Percentiles rank a stretch among this genome's conserved stretches.
Evolutionary conservation across 305 asterid species (phyloP).

Genomic region (Fraxinus platypoda): DNA sequence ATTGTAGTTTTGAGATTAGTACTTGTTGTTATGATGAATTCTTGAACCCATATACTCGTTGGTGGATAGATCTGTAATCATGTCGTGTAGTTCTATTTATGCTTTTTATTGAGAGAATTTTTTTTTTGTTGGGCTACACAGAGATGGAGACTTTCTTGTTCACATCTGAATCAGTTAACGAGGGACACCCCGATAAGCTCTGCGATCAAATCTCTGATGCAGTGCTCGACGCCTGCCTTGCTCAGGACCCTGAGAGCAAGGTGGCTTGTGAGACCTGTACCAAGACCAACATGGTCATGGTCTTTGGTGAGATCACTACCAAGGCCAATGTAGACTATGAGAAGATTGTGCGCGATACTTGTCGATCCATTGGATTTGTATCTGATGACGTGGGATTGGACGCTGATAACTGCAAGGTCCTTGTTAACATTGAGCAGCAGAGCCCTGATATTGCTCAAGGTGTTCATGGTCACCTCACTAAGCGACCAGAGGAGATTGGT

Average conservation of each 20-base stretch:
- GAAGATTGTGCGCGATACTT: constrained; percentile 38
- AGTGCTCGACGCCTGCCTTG: constrained; percentile 41
- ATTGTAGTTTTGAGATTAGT: background rate
- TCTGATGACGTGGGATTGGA: constrained; percentile 42
- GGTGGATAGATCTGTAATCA: background rate
- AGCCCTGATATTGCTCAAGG: constrained; percentile 35
- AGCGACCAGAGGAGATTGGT: constrained; percentile 36
- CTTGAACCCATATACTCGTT: background rate
- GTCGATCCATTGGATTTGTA: constrained; percentile 37
- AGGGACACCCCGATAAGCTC: constrained; percentile 49
- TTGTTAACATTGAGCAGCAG: constrained; percentile 27
- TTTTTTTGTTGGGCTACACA: background rate
- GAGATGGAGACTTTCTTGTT: constrained; percentile 42
- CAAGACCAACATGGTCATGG: constrained; percentile 41
- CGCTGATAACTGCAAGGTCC: constrained; percentile 36
- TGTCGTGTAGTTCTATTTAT: background rate
- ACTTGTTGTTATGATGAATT: background rate
- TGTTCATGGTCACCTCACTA: constrained; percentile 38
- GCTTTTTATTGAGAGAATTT: background rate
- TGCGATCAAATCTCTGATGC: constrained; percentile 43
- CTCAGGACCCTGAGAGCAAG: constrained; percentile 41
- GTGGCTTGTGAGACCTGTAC: constrained; percentile 43
- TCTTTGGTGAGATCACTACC: constrained; percentile 40
- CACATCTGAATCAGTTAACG: constrained; percentile 46
- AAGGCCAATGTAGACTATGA: constrained; percentile 38